A percentile compares a stretch with the other conserved stretches of the same genome.
These are phyloP conservation scores for Ensete glaucum DNA, from an alignment of 176 grass and related monocot species.

Conservation along the genomic window DNA sequence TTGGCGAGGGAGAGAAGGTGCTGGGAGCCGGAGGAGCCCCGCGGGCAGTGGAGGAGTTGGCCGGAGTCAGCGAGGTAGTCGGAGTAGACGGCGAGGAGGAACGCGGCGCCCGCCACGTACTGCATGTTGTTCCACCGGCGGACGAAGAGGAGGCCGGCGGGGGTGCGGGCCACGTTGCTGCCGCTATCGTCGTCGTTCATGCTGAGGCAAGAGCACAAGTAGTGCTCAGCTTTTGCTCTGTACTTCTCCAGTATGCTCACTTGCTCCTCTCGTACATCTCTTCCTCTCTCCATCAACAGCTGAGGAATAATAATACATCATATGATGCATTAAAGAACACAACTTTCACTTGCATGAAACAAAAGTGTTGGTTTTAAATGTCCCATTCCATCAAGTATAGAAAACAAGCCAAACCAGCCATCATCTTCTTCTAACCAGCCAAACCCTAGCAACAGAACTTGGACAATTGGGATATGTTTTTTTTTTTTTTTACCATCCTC, in stretches of 20 bases:
- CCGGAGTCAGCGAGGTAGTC: neutral
- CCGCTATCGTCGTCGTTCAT: neutral
- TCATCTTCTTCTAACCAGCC: too few relatives aligned
- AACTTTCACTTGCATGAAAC: too few relatives aligned
- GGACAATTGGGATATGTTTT: neutral
- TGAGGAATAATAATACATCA: neutral
- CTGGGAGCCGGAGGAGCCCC: neutral
- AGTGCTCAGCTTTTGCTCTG: constrained; percentile 6
- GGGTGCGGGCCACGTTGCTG: constrained; percentile 6
- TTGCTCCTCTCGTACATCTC: neutral
- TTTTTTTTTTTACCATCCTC: neutral
- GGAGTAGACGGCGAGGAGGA: constrained; percentile 8
- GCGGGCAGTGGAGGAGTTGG: neutral
- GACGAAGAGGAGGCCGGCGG: constrained; percentile 14
- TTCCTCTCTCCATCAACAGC: constrained; percentile 7
- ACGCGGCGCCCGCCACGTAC: constrained; percentile 9
- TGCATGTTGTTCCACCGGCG: constrained; percentile 19
- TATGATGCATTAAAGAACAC: neutral
- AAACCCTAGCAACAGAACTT: neutral
- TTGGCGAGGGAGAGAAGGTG: neutral
- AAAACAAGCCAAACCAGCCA: too few relatives aligned
- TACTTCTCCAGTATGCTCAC: neutral
- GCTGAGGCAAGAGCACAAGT: neutral
- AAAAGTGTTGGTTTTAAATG: too few relatives aligned
- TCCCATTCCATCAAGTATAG: too few relatives aligned